Conservation (phyloP, 2,329 filamentous ascomycete genomes). For the Ophiocordyceps camponoti-floridani region DNA sequence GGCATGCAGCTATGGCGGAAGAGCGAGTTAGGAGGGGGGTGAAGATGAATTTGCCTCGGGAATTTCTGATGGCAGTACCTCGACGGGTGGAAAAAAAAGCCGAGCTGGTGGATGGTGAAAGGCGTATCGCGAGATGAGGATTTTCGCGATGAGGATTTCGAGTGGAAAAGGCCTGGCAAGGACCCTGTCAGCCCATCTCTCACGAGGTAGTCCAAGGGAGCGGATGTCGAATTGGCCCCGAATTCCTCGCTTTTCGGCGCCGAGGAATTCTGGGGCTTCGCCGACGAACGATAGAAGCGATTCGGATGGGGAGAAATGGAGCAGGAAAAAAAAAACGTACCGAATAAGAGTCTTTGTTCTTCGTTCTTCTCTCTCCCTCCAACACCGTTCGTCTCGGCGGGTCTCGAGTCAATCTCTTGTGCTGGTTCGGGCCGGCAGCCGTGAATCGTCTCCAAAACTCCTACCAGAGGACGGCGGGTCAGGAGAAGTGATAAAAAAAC, state of each 20-base stretch:
- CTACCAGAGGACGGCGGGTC: slow-evolving; percentile 7
- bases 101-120: neutral
- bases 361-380: slow-evolving; percentile 4
- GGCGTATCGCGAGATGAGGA: neutral
- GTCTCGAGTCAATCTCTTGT: slow-evolving; percentile 3
- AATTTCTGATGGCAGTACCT: neutral
- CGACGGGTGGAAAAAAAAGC: neutral
- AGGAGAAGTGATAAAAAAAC: slow-evolving; percentile 20
- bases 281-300: slow-evolving; percentile 1
- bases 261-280: slow-evolving; percentile 19
- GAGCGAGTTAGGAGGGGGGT: neutral
- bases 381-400: slow-evolving; percentile 7
- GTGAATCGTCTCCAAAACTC: slow-evolving; percentile 21
- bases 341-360: neutral
- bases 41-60: neutral
- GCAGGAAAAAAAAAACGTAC: no score
- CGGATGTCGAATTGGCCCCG: slow-evolving; percentile 12
- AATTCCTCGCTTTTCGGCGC: slow-evolving; percentile 22
- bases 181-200: no score
- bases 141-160: neutral
- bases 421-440: slow-evolving; percentile 4
- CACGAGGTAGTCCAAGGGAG: neutral
- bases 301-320: slow-evolving; percentile 6
- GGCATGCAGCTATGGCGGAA: slow-evolving; percentile 18
- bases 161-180: no score